Evolutionary conservation across 106 monocot genomes (phyloP), one percentile per base, ranked within the genome.

Genomic region (Alisma plantagoaquatica): DNA sequence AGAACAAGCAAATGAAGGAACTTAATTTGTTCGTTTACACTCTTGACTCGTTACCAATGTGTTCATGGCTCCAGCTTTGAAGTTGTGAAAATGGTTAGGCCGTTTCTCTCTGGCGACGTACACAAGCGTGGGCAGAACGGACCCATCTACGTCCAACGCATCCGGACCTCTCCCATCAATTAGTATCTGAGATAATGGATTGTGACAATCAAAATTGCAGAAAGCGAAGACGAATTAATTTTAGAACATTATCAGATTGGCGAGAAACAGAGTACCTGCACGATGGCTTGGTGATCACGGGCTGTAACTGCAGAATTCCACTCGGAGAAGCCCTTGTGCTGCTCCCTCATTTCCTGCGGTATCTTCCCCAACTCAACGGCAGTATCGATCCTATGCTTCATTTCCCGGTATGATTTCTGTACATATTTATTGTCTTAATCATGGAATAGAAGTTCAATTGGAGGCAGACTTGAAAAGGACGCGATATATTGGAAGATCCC

Each of bases 21-120:
- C n/a, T n/a, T n/a, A n/a, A n/a, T n/a, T n/a, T n/a, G n/a, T n/a
- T n/a, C n/a, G n/a, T n/a, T n/a, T n/a, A n/a, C n/a, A n/a, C n/a
- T n/a, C n/a, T n/a, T n/a, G n/a, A n/a, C n/a, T n/a, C n/a, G 16
- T 62, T 46, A 82, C 87, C 68, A 87, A 49, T 23, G 78, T 47
- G 57, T 87, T 87, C 72, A 87, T 69, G 2, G 87, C 82, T 27
- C 87, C 87, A 43, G 87, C 87, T 59, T 87, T 82, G 66, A 78
- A 87, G 65, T 87, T 75, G 43, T 87, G 87, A 12, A 72, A 75
- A 31, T 54, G 62, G 8, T 66, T 23, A 2, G 69, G 73, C 23
- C 72, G 76, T 57, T 87, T 87, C 66, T 87, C 87, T 29, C 87
- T 78, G 20, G 87, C 75, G 62, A 87, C 56, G 65, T 87, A 87